Evolutionary conservation across 192 early-diverging fungal genomes (phyloP).

Genomic region (Kickxella alabastrina): DNA sequence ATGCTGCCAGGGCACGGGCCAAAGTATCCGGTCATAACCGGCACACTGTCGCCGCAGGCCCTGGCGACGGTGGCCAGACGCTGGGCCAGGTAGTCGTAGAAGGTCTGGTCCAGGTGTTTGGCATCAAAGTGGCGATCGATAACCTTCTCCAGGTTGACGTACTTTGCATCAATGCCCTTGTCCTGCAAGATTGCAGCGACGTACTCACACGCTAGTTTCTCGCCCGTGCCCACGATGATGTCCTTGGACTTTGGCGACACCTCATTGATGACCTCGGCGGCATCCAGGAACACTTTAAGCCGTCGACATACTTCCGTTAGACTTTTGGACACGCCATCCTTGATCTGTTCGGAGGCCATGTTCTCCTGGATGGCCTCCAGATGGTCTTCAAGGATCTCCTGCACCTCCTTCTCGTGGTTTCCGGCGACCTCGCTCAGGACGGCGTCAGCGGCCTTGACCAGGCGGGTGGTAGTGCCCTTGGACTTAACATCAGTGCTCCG

Average conservation of each 20-base stretch:
- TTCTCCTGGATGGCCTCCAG: conserved; percentile 60
- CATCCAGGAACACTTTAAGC: conserved; percentile 82
- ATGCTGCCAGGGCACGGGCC: conserved; percentile 95
- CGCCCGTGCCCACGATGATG: conserved; percentile 90
- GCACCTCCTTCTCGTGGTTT: conserved; percentile 70
- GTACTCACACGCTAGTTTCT: conserved; percentile 89
- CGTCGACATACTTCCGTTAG: conserved; percentile 74
- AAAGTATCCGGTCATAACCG: conserved; percentile 96
- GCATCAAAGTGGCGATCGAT: conserved; percentile 78
- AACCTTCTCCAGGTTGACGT: conserved; percentile 84
- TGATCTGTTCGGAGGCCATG: conserved; percentile 54
- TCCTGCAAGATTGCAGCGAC: conserved; percentile 80
- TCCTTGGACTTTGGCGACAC: conserved; percentile 95
- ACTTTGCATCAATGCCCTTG: conserved; percentile 74
- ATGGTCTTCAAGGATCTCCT: conserved; percentile 80
- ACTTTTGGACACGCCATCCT: conserved; percentile 54
- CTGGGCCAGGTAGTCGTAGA: conserved; percentile 88
- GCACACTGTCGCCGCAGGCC: conserved; percentile 65
- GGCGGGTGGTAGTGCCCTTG: conserved; percentile 82
- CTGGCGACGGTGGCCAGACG: conserved; percentile 60
- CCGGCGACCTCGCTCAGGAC: conserved; percentile 36
- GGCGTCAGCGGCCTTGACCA: conserved; percentile 50
- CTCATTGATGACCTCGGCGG: conserved; percentile 94
- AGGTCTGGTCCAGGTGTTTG: conserved; percentile 81
- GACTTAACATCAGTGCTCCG: conserved; percentile 84